Percentiles rank a stretch among this genome's conserved stretches.
phyloP scores from a whole-genome alignment of 2,329 filamentous ascomycete genomes.

The Aspergillus melleus region DNA sequence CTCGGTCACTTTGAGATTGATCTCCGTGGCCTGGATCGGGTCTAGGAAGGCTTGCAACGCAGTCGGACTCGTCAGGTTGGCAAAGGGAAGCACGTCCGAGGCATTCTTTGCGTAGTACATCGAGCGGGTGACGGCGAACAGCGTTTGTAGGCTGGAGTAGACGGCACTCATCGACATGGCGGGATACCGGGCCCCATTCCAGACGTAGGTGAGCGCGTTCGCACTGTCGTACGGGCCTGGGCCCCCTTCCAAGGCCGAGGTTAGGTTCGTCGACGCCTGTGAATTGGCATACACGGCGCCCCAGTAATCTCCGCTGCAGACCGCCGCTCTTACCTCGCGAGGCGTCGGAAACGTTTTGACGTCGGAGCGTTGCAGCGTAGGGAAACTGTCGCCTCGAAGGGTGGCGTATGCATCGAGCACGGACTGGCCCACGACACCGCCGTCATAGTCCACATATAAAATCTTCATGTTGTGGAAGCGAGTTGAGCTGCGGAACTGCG shows the following conservation, averaged over 20 bases:
- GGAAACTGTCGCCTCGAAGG: slow-evolving; percentile 30
- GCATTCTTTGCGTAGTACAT: slow-evolving; percentile 38
- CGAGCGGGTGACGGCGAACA: slow-evolving; percentile 35
- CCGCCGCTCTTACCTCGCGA: slow-evolving; percentile 21
- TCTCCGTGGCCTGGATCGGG: slow-evolving; percentile 37
- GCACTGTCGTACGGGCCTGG: slow-evolving; percentile 36
- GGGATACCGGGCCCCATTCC: slow-evolving; percentile 49
- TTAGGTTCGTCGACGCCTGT: slow-evolving; percentile 41
- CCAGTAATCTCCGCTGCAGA: slow-evolving; percentile 40
- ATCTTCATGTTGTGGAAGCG: slow-evolving; percentile 38
- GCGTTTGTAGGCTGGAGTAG: slow-evolving; percentile 29
- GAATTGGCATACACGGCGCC: slow-evolving; percentile 31
- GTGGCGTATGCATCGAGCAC: slow-evolving; percentile 33
- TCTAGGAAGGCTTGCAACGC: slow-evolving; percentile 38
- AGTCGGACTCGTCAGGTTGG: slow-evolving; percentile 24
- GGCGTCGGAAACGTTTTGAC: slow-evolving; percentile 19
- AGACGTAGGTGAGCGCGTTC: slow-evolving; percentile 43
- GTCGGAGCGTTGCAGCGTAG: slow-evolving; percentile 29
- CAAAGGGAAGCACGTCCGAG: slow-evolving; percentile 25
- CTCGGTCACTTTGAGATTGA: slow-evolving; percentile 43
- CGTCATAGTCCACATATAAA: slow-evolving; percentile 42
- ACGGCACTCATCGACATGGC: slow-evolving; percentile 39
- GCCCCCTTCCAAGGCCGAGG: slow-evolving; percentile 36
- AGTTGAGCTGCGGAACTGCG: slow-evolving; percentile 33
- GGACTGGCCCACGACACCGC: slow-evolving; percentile 34